Base-by-base conservation (phyloP, 2,329 filamentous ascomycete genomes). In the Verticillium alfalfae region DNA sequence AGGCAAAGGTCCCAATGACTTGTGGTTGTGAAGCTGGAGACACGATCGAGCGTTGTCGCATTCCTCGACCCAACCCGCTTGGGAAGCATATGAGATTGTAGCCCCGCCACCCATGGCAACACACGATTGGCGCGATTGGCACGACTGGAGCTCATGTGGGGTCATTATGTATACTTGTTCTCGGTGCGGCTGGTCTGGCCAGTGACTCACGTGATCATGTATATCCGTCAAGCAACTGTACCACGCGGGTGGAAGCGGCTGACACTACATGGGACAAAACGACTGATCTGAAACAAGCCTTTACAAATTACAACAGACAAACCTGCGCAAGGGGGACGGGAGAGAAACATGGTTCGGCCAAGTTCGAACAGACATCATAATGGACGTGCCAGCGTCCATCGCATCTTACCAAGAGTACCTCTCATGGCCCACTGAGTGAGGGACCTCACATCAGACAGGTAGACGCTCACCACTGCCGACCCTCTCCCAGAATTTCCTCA, bases 401-500 rank as follows among this genome's bases (percentile, higher is more conserved):
- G 39, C 16, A 9, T 45, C n/a, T 9, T 52, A 1, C 18, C 45
- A 12, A 31, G 26, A 4, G 26, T 31, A 5, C 26, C 26, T 31
- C 26, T 31, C 26, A 5, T 31, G 26, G 26, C 26, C 26, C 26
- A 31, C 26, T 18, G n/a, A 12, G 8, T 18, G n/a, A 12, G 8
- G 10, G 2, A 22, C 8, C n/a, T 18, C 8, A 52, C 18, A 26
- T 52, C 45, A 52, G 45, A 52, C 45, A 52, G 18, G 10, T 10
- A 52, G 9, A 22, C n/a, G 45, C 4, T 78, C 77, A 2, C 78
- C 80, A 16, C 73, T 72, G 1, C 80, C 79, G 38, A 89, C 76
- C 26, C 79, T 78, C 73, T 91, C 88, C 87, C 88, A 91, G 69
- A 89, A 90, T 63, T 79, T 79, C 68, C 82, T 82, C 61, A 91